Evolutionary conservation across 805 yeast species (phyloP).

Genomic region (Dipodascopsis tothii): DNA sequence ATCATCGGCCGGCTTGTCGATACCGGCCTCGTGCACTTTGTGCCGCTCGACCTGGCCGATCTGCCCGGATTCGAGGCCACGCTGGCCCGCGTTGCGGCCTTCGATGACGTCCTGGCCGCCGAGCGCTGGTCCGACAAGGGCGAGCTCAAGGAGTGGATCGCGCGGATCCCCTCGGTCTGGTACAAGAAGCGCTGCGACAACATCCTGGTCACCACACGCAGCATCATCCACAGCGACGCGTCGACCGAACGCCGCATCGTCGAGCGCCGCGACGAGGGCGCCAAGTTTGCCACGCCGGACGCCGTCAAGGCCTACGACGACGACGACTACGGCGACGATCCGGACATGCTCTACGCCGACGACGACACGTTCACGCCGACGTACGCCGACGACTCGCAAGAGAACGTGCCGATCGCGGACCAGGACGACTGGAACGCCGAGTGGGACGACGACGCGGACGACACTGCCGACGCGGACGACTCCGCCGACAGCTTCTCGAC

Average conservation of each 20-base stretch:
- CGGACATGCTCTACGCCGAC: too few relatives aligned
- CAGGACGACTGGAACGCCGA: constrained; percentile 20
- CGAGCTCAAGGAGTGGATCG: constrained; percentile 16
- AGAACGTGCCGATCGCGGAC: neutral
- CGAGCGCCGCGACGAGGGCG: constrained; percentile 5
- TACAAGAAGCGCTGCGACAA: constrained; percentile 18
- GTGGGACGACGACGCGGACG: constrained; percentile 16
- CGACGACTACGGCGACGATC: too few relatives aligned
- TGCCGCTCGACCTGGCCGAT: constrained; percentile 9
- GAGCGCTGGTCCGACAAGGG: constrained; percentile 6
- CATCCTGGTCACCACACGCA: constrained; percentile 6
- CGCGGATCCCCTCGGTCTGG: constrained; percentile 19
- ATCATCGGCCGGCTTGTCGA: constrained; percentile 12
- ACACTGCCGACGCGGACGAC: too few relatives aligned
- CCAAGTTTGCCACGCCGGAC: too few relatives aligned
- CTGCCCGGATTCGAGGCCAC: constrained; percentile 6
- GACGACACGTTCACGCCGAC: too few relatives aligned
- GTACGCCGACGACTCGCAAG: too few relatives aligned
- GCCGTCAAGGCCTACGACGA: too few relatives aligned
- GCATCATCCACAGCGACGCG: constrained; percentile 7
- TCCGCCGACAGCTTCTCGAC: too few relatives aligned
- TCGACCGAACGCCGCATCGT: constrained; percentile 16
- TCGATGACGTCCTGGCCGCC: constrained; percentile 9
- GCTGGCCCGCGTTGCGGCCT: constrained; percentile 3
- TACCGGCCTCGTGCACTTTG: constrained; percentile 3